Conservation (phyloP, 2,329 filamentous ascomycete species). For the Colletotrichum liaoningense region DNA sequence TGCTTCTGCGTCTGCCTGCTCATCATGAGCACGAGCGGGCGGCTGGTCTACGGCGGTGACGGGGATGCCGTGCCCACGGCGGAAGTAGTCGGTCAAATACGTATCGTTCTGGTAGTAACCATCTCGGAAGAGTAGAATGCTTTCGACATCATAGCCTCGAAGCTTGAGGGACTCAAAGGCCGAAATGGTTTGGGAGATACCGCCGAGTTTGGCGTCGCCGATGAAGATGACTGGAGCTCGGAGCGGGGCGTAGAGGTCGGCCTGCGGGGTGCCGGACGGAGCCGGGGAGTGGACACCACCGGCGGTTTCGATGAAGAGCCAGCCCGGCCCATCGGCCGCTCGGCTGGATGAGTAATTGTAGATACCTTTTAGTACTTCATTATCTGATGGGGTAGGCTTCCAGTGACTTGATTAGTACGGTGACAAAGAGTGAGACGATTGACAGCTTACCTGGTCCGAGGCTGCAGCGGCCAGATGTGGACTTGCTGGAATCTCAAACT, state of each 20-base stretch:
- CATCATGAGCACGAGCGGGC: conserved; percentile 57
- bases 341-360: conserved; percentile 56
- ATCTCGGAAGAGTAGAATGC: conserved; percentile 76
- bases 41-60: conserved; percentile 70
- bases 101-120: conserved; percentile 73
- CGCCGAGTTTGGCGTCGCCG: conserved; percentile 80
- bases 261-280: conserved; percentile 81
- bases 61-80: conserved; percentile 65
- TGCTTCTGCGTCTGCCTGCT: conserved; percentile 60
- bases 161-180: conserved; percentile 82
- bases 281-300: conserved; percentile 85
- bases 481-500: conserved; percentile 80
- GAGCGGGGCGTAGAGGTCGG: conserved; percentile 80
- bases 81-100: conserved; percentile 77
- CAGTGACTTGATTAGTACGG: not conserved
- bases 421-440: not conserved
- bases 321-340: conserved; percentile 58
- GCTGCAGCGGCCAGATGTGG: conserved; percentile 77
- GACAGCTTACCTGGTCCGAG: conserved; percentile 53
- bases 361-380: conserved; percentile 61
- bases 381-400: conserved; percentile 57
- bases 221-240: conserved; percentile 80
- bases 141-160: conserved; percentile 82
- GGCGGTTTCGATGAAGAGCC: conserved; percentile 82
- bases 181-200: conserved; percentile 83